phyloP scores from a whole-genome alignment of 129 eudicot genomes.

The Silybum marianum region DNA sequence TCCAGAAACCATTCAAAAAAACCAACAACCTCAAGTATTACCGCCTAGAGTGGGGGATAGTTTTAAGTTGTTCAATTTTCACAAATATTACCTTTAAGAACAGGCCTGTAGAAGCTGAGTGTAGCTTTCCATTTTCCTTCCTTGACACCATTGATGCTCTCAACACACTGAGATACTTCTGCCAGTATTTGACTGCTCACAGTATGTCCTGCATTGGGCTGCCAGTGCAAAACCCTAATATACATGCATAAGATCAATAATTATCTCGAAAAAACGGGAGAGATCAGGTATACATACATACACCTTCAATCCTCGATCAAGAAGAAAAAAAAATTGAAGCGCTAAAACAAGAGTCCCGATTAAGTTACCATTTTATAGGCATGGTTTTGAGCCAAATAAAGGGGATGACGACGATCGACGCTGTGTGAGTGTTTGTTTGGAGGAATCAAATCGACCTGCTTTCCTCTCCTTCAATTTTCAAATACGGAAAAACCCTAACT shows the following conservation, averaged over 20 bases:
- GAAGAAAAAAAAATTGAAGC: background rate
- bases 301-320: background rate
- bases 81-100: conserved; percentile 55
- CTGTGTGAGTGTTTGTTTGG: background rate
- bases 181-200: conserved; percentile 75
- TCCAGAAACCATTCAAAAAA: background rate
- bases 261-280: background rate
- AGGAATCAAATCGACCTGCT: background rate
- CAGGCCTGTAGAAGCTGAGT: conserved; percentile 78
- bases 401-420: background rate
- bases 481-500: background rate
- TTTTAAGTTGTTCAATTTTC: background rate
- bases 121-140: conserved; percentile 89
- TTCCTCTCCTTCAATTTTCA: background rate
- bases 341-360: background rate
- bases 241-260: background rate
- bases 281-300: background rate
- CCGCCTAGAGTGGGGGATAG: background rate
- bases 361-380: conserved; percentile 39
- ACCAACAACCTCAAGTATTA: background rate
- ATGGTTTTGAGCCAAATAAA: conserved; percentile 1
- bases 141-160: conserved; percentile 85
- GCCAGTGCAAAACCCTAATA: conserved; percentile 92
- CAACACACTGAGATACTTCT: conserved; percentile 85
- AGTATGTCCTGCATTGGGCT: conserved; percentile 81